Percentiles rank a stretch among this genome's conserved stretches.
phyloP scores from a whole-genome alignment of 2,329 filamentous ascomycete species.

The Stachybotrys chlorohalonatus region DNA sequence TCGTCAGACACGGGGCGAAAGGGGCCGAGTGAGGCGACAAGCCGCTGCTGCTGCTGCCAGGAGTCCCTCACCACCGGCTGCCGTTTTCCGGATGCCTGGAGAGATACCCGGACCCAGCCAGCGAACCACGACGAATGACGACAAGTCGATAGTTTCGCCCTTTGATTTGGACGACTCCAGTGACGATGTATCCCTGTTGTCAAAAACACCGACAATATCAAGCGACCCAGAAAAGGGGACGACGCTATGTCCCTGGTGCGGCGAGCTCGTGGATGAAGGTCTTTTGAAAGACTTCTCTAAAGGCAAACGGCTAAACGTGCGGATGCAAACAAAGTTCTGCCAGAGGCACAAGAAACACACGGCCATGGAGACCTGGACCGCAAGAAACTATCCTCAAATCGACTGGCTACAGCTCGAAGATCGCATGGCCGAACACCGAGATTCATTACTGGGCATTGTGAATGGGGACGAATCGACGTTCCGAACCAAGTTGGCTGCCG shows the following conservation, averaged over 20 bases:
- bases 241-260: conserved; percentile 58
- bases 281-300: conserved; percentile 45
- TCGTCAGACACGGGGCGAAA: neutral
- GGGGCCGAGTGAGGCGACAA: neutral
- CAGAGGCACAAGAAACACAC: conserved; percentile 48
- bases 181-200: neutral
- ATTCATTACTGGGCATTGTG: conserved; percentile 49
- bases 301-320: conserved; percentile 40
- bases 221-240: conserved; percentile 1
- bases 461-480: conserved; percentile 53
- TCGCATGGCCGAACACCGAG: conserved; percentile 49
- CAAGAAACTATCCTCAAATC: conserved; percentile 59
- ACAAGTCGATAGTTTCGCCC: neutral
- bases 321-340: conserved; percentile 55
- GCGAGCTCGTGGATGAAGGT: conserved; percentile 43
- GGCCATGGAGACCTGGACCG: conserved; percentile 37
- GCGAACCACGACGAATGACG: neutral
- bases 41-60: neutral
- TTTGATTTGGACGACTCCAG: neutral
- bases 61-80: conserved; percentile 6
- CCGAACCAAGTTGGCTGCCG: conserved; percentile 43
- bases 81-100: conserved; percentile 12
- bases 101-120: neutral
- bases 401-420: conserved; percentile 54
- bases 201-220: conserved; percentile 2